A percentile compares a stretch with the other conserved stretches of the same genome.
Conservation (phyloP, 164 flowering plant species). For the Tetracentron sinense region DNA sequence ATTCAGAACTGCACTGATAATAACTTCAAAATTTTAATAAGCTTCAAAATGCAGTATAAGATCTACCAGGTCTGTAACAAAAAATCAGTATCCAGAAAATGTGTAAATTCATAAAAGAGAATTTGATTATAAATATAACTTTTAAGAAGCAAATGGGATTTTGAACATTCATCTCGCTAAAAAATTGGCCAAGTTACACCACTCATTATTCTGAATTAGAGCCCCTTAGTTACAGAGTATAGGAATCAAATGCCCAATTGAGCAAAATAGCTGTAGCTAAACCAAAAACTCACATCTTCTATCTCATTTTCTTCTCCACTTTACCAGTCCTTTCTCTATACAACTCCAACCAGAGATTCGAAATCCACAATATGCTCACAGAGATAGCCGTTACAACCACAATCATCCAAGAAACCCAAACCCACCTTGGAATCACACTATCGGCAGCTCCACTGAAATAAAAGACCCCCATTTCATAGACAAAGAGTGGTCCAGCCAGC, state of each 20-base stretch:
- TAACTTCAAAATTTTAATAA: too few species aligned
- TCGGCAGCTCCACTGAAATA: constrained; percentile 55
- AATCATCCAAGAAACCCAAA: constrained; percentile 67
- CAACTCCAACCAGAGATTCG: constrained; percentile 66
- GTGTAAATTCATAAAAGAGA: too few species aligned
- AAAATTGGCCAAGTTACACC: too few species aligned
- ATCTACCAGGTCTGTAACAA: too few species aligned
- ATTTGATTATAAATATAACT: too few species aligned
- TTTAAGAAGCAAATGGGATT: too few species aligned
- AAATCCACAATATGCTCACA: constrained; percentile 75
- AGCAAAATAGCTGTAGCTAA: constrained; percentile 1
- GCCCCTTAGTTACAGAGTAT: background rate
- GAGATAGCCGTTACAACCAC: constrained; percentile 60
- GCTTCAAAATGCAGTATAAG: too few species aligned
- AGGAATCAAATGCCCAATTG: background rate
- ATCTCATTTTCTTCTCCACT: constrained; percentile 35
- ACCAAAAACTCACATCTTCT: constrained; percentile 1
- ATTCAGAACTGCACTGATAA: too few species aligned
- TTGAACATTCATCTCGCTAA: too few species aligned
- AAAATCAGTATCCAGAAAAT: too few species aligned
- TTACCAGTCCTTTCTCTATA: constrained; percentile 40
- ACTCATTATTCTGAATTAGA: too few species aligned
- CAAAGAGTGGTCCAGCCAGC: constrained; percentile 58
- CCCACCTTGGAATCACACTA: constrained; percentile 60
- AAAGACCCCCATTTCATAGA: constrained; percentile 55